phyloP scores from a whole-genome alignment of 345 rosid species.

The Cardamine resedifolia region DNA sequence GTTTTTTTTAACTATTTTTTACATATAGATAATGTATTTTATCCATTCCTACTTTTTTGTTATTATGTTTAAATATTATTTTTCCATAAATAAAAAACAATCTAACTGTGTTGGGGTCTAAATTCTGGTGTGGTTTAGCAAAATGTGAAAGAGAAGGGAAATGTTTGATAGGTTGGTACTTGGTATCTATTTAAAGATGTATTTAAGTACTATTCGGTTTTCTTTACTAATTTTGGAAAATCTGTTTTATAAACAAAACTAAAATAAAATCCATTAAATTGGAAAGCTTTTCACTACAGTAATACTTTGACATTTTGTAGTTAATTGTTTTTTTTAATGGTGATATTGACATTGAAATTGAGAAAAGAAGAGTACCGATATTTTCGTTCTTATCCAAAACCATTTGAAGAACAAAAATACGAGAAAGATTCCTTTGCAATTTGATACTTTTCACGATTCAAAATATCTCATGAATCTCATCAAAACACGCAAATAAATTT shows the following conservation, averaged over 20 bases:
- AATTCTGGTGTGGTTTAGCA: neutral
- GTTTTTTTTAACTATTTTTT: neutral
- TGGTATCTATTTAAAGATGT: neutral
- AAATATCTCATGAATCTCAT: conserved; percentile 23
- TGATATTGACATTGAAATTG: neutral
- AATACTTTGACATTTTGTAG: neutral
- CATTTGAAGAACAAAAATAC: neutral
- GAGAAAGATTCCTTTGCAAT: conserved; percentile 26
- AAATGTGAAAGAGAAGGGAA: conserved; percentile 12
- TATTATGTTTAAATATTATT: neutral
- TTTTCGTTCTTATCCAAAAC: conserved; percentile 29
- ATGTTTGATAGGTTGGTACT: conserved; percentile 25
- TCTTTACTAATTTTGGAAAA: neutral
- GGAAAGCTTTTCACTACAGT: neutral
- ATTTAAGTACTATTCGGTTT: conserved; percentile 3
- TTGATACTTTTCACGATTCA: conserved; percentile 2
- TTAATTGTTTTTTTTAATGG: neutral
- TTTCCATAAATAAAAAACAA: neutral
- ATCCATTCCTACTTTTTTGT: conserved; percentile 27
- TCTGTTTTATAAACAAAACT: neutral
- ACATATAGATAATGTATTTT: neutral
- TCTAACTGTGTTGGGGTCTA: conserved; percentile 1
- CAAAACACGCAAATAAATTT: conserved; percentile 7
- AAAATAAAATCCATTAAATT: neutral
- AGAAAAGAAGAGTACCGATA: neutral